Evolutionary conservation across 2,329 filamentous ascomycete species (phyloP), one percentile per base, ranked within the genome.

Genomic region (Tolypocladium amazonense): DNA sequence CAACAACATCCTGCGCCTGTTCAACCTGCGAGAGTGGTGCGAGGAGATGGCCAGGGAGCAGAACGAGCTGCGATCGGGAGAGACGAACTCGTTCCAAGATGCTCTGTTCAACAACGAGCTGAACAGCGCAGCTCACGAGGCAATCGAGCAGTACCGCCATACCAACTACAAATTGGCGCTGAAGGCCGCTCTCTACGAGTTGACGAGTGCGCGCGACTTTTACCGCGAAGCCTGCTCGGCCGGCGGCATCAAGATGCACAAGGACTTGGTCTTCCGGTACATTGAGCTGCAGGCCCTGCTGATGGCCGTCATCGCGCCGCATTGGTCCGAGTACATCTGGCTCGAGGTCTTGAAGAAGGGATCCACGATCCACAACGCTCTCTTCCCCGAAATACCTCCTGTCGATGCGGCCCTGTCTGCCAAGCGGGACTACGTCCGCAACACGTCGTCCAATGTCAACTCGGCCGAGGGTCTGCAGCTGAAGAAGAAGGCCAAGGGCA

Each of bases 241-340:
- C 30, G 87, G 89, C 6, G 88, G 88, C 56, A 84, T 94, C 64
- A 87, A 89, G 67, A 93, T 97, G 88, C 92, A 97, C 77, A 84
- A 85, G 66, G 89, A 92, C 65, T 79, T 95, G 14, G 81, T 93
- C 38, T 77, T 84, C 66, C 84, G 87, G 66, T 99, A 94, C 75
- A 86, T 96, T 65, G 88, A 95, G 76, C 81, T 95, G 25, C 93
- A 97, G 74, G 87, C 89, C 54, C 81, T 96, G 57, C 81, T 97
- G 69, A 78, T 97, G 66, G 83, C 88, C 3, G 89, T 92, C 57
- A 87, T 97, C 63, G 88, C 93, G 2, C 93, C 94, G 61, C 94
- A 99, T 76, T 97, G 92, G 88, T 81, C 90, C 55, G 94, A 99
- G 71, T 89, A 96, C 75, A 86, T 99, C 71, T 97, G 92, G 91